Percentiles rank a stretch among this genome's conserved stretches.
phyloP scores from a whole-genome alignment of 225 moss, liverwort and hornwort species.

The Lunularia cruciata region DNA sequence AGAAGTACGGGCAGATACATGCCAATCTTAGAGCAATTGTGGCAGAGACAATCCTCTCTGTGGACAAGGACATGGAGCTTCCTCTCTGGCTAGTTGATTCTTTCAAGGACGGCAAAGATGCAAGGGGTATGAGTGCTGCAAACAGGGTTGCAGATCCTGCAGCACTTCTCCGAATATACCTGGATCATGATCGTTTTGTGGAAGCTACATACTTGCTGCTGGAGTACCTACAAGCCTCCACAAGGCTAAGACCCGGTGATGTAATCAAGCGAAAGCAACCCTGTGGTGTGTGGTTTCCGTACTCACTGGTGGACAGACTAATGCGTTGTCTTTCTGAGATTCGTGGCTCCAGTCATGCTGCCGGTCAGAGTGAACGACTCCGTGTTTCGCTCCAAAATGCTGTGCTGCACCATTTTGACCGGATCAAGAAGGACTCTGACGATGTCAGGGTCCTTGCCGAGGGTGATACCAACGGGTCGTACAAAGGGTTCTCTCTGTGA shows the following conservation, averaged over 20 bases:
- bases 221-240: slow-evolving; percentile 78
- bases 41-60: slow-evolving; percentile 84
- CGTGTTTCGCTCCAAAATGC: slow-evolving; percentile 67
- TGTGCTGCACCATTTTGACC: slow-evolving; percentile 84
- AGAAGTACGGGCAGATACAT: slow-evolving; percentile 72
- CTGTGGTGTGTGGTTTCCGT: slow-evolving; percentile 96
- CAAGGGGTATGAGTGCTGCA: slow-evolving; percentile 65
- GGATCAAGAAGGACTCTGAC: slow-evolving; percentile 80
- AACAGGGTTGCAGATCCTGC: slow-evolving; percentile 78
- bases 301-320: slow-evolving; percentile 77
- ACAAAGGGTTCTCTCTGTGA: slow-evolving; percentile 37
- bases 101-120: slow-evolving; percentile 83
- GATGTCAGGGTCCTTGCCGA: slow-evolving; percentile 59
- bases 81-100: slow-evolving; percentile 92
- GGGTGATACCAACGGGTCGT: slow-evolving; percentile 33
- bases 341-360: slow-evolving; percentile 48
- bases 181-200: slow-evolving; percentile 78
- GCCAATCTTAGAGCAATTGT: slow-evolving; percentile 77
- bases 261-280: slow-evolving; percentile 88
- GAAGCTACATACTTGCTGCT: slow-evolving; percentile 89
- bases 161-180: slow-evolving; percentile 75
- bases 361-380: slow-evolving; percentile 57
- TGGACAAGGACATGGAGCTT: slow-evolving; percentile 93
- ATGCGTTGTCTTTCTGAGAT: slow-evolving; percentile 54
- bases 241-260: slow-evolving; percentile 76